Conservation (phyloP, 75 land plant genomes). For the Ceratopteris richardii region DNA sequence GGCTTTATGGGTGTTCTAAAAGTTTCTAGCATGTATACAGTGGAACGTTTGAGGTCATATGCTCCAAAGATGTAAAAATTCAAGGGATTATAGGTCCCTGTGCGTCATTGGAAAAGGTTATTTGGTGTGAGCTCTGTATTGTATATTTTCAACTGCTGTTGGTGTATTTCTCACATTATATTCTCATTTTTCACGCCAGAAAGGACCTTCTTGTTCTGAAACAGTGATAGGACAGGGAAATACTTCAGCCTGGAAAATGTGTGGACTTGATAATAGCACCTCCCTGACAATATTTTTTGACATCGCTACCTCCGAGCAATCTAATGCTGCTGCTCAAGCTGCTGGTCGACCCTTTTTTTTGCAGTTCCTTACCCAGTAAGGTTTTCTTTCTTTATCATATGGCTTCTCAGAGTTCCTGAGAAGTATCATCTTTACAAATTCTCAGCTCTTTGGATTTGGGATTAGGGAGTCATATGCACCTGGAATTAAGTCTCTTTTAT, state of each 20-base stretch:
- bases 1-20: background rate
- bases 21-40: constrained; percentile 16
- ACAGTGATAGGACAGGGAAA: constrained; percentile 87
- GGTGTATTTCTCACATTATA: too few relatives aligned
- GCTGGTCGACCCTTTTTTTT: constrained; percentile 56
- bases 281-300: constrained; percentile 84
- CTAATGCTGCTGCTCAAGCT: constrained; percentile 22
- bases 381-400: too few relatives aligned
- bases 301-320: constrained; percentile 53
- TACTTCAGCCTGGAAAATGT: constrained; percentile 91
- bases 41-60: constrained; percentile 81
- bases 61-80: constrained; percentile 92
- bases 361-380: constrained; percentile 76
- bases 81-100: constrained; percentile 97
- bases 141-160: too few relatives aligned
- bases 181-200: constrained; percentile 38
- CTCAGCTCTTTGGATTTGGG: too few relatives aligned
- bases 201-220: constrained; percentile 76
- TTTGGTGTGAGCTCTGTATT: too few relatives aligned
- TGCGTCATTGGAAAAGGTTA: constrained; percentile 89
- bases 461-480: too few relatives aligned
- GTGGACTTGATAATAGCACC: constrained; percentile 87
- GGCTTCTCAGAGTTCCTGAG: too few relatives aligned
- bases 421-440: too few relatives aligned
- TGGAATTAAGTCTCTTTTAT: too few relatives aligned